Conservation (phyloP, 1,139 yeast species). For the Blastobotrys apis region DNA sequence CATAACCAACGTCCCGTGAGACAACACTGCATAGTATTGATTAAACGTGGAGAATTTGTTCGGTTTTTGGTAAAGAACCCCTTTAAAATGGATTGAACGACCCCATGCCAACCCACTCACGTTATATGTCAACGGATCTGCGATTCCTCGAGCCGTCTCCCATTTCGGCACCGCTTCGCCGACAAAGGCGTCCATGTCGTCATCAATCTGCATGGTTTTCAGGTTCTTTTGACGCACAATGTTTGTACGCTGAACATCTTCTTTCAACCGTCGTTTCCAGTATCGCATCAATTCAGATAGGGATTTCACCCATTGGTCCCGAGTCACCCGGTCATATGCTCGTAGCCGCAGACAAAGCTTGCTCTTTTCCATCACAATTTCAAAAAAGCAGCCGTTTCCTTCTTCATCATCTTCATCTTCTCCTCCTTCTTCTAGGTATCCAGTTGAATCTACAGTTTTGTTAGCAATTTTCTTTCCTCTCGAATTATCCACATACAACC, state of each 20-base stretch:
- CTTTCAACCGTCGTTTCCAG: slow-evolving; percentile 52
- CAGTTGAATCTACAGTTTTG: neutral
- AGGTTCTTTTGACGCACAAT: slow-evolving; percentile 47
- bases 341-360: slow-evolving; percentile 44
- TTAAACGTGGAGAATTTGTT: slow-evolving; percentile 64
- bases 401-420: slow-evolving; percentile 34
- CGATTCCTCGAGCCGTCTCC: slow-evolving; percentile 51
- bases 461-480: neutral
- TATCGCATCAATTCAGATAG: slow-evolving; percentile 46
- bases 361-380: slow-evolving; percentile 49
- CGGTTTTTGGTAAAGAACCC: slow-evolving; percentile 62
- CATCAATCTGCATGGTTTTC: slow-evolving; percentile 47
- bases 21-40: slow-evolving; percentile 56
- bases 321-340: slow-evolving; percentile 47
- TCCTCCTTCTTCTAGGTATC: no score
- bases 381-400: slow-evolving; percentile 43
- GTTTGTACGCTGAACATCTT: slow-evolving; percentile 41
- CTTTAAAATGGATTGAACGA: slow-evolving; percentile 55
- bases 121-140: slow-evolving; percentile 52
- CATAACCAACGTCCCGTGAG: slow-evolving; percentile 64
- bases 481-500: no score
- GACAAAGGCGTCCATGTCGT: slow-evolving; percentile 54
- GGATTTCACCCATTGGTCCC: slow-evolving; percentile 64
- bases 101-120: slow-evolving; percentile 57
- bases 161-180: slow-evolving; percentile 48